A percentile compares a stretch with the other conserved stretches of the same genome.
Conservation (phyloP, 2,329 filamentous ascomycete genomes). For the Xylariaceae sp. region DNA sequence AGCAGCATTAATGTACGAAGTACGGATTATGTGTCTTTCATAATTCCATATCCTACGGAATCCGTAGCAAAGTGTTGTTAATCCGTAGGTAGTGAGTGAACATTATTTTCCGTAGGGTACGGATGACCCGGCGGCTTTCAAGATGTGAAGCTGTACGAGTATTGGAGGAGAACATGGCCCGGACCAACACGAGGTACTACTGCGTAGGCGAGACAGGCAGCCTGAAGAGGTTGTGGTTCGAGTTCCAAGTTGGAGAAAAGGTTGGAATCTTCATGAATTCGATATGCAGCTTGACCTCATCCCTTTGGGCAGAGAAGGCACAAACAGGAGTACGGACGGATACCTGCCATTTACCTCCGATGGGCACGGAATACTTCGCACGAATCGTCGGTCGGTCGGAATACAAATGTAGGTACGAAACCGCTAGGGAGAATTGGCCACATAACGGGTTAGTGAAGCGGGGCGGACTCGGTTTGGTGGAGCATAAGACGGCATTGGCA, state of each 20-base stretch:
- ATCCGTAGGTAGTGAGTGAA: background rate
- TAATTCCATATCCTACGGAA: too few species aligned
- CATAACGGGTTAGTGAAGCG: constrained; percentile 7
- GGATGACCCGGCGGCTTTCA: background rate
- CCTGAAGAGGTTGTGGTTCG: background rate
- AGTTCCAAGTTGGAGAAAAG: background rate
- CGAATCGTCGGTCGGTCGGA: background rate
- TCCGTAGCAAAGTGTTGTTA: too few species aligned
- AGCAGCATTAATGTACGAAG: background rate
- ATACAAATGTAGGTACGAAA: background rate
- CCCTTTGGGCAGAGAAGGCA: background rate
- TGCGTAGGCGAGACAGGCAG: background rate
- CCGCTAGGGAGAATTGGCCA: background rate
- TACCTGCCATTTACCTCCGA: background rate
- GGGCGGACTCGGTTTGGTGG: constrained; percentile 9
- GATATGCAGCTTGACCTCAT: constrained; percentile 1
- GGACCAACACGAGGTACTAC: background rate
- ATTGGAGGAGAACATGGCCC: background rate
- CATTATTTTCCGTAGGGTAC: background rate
- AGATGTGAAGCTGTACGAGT: background rate
- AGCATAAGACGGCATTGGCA: constrained; percentile 3
- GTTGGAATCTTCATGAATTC: background rate
- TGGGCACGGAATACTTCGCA: background rate
- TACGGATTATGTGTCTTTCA: background rate
- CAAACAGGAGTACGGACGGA: background rate